Base-by-base conservation (phyloP, 1,284 basidiomycete genomes). In the Singerocomus inundabilis region DNA sequence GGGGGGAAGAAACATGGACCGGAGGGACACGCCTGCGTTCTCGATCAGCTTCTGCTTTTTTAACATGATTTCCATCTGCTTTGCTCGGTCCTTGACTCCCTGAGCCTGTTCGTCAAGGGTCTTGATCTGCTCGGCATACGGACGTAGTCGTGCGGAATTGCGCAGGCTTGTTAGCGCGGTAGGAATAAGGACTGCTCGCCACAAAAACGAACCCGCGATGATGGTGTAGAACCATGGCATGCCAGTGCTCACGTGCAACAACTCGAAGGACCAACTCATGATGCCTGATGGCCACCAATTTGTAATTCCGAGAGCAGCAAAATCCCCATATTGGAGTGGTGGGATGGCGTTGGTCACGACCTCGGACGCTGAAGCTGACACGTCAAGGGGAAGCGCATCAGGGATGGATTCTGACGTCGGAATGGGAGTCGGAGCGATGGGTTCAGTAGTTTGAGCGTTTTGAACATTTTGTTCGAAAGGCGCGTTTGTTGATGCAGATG, bases 221-320 rank as follows among this genome's bases (percentile, higher is more conserved):
- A 98, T 93, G 29, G 85, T 87, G 68, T 81, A 85, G 76, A 92
- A 91, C 91, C 92, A 94, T 3, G 91, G 89, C 49, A 94, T 65
- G 29, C 85, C 88, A 0, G 86, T 85, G 36, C 77, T 71, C 48
- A 88, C 83, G 57, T 93, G 84, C 42, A 93, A 69, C 35, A 83
- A 63, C 61, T 96, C 91, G 51, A 94, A 75, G 9, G 75, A 81
- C 80, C 82, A 90, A 60, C 74, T 71, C 26, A 80, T 66, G 38
- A 82, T 58, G 8, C 88, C 86, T 1, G 81, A 76, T 6, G 85
- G 79, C 51, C 53, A 84, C 65, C 64, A 84, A 47, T 78, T 72
- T 16, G 79, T 75, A 5, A 95, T 75, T 4, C 91, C 93, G 35
- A 93, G 75, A 11, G 85, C 79, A 18, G 84, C 78, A 32, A 96